Evolutionary conservation across 768 basidiomycete genomes (phyloP).

Genomic region (Tylopilus balloui): DNA sequence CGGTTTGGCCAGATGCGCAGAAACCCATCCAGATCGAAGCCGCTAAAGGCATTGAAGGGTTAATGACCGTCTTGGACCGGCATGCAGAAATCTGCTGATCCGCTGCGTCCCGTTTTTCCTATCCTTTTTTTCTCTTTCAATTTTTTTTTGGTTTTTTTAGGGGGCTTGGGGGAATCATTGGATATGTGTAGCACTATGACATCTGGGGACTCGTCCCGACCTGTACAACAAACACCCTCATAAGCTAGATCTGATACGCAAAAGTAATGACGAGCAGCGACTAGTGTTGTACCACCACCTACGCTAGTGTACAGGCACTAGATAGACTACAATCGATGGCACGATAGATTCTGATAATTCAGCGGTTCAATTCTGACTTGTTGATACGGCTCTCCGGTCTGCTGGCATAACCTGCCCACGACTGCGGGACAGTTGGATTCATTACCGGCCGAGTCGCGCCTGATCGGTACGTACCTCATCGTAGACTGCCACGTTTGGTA

Average conservation of each 20-base stretch:
- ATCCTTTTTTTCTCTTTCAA: not conserved
- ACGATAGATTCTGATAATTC: constrained; percentile 7
- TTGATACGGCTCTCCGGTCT: constrained; percentile 70
- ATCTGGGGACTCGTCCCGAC: not conserved
- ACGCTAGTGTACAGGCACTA: constrained; percentile 19
- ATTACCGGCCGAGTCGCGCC: constrained; percentile 9
- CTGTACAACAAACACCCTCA: constrained; percentile 18
- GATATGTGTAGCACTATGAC: constrained; percentile 22
- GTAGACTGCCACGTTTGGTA: constrained; percentile 66
- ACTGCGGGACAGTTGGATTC: constrained; percentile 45
- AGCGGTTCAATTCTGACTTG: constrained; percentile 34
- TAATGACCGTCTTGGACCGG: constrained; percentile 37
- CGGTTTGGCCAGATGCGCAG: constrained; percentile 34
- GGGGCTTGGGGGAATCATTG: constrained; percentile 14
- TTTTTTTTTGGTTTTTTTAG: constrained; percentile 12
- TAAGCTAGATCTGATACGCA: constrained; percentile 4
- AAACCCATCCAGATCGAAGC: constrained; percentile 34
- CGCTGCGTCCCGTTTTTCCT: not conserved
- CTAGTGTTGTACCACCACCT: constrained; percentile 30
- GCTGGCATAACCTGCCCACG: constrained; percentile 92
- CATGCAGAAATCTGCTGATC: constrained; percentile 25
- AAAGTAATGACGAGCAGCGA: constrained; percentile 13
- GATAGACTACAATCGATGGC: constrained; percentile 7
- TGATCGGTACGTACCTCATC: constrained; percentile 70
- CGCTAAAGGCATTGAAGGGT: constrained; percentile 32